Percentiles rank a stretch among this genome's conserved stretches.
Conservation (phyloP, 106 monocot genomes). For the Allium sativum region DNA sequence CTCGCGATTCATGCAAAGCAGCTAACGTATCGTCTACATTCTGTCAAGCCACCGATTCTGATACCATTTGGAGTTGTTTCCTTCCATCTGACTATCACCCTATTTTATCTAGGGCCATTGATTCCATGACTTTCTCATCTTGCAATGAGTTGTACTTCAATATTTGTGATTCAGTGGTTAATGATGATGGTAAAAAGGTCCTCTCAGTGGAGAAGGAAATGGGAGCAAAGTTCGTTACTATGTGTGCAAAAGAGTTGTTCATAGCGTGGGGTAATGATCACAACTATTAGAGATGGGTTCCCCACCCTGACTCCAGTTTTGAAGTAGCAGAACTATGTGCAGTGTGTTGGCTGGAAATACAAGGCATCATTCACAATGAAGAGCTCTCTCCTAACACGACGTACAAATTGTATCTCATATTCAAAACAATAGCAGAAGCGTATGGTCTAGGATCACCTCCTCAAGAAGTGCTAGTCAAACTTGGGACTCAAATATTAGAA, state of each 20-base stretch:
- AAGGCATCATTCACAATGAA: no score
- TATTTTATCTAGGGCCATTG: constrained; percentile 15
- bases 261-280: constrained; percentile 7
- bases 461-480: no score
- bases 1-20: constrained; percentile 16
- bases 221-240: not conserved
- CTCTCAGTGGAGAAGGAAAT: constrained; percentile 4
- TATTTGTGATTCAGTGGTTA: constrained; percentile 9
- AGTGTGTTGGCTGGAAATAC: no score
- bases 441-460: no score
- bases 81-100: constrained; percentile 17
- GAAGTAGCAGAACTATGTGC: no score
- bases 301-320: constrained; percentile 4
- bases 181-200: constrained; percentile 16
- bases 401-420: no score
- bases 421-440: no score
- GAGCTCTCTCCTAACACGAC: no score
- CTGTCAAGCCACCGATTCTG: constrained; percentile 22
- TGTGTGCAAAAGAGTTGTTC: constrained; percentile 1
- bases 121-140: not conserved
- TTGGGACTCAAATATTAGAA: no score
- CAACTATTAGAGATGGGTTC: constrained; percentile 11
- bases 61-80: constrained; percentile 23
- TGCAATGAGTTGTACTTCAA: constrained; percentile 8
- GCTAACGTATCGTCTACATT: constrained; percentile 13